Evolutionary conservation across 495 filamentous ascomycete species (phyloP), one percentile per base, ranked within the genome.

Genomic region (Penicillium macrosclerotiorum): DNA sequence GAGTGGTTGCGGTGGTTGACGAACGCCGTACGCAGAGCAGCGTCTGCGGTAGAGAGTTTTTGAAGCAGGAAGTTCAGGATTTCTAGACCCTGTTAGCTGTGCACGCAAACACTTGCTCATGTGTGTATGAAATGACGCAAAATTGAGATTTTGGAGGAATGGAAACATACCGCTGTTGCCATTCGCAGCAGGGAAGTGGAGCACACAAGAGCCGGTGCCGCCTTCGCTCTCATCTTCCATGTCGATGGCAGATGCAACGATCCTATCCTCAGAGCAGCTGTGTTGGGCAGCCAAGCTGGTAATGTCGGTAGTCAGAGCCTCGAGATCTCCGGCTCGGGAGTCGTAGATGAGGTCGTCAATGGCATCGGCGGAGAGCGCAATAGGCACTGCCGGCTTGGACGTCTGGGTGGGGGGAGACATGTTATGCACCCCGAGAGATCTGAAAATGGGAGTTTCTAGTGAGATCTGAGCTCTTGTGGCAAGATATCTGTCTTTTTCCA

Each of bases 141-240:
- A 55, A 43, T 17, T 17, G 37, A 45, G 14, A 18, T n/a, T n/a
- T n/a, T n/a, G n/a, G n/a, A n/a, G n/a, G n/a, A 34, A 3, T 27
- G 23, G 11, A 45, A 27, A 40, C 68, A 51, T 77, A 93, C 89
- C 86, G 34, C 73, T 44, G 57, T 93, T 86, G 23, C 91, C 91
- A 69, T 97, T 97, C 8, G 87, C 92, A 26, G 86, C 80, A 1
- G 89, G 88, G 78, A 89, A 95, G 69, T 97, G 92, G 57, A 96
- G 68, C 13, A 86, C 74, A 24, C 74, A 71, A 1, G 56, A 63
- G 0, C 71, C 72, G 7, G 67, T 66, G 17, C 72, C 71, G 9
- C 71, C 69, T 46, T 73, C 72, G 11, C 89, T 94, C 18, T 84
- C 82, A 43, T 80, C 85, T 22, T 80, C 73, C 18, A 81, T 74